Percentiles rank a stretch among this genome's conserved stretches.
Evolutionary conservation across 2,329 filamentous ascomycete genomes (phyloP).

Genomic region (Penicillium digitatum): DNA sequence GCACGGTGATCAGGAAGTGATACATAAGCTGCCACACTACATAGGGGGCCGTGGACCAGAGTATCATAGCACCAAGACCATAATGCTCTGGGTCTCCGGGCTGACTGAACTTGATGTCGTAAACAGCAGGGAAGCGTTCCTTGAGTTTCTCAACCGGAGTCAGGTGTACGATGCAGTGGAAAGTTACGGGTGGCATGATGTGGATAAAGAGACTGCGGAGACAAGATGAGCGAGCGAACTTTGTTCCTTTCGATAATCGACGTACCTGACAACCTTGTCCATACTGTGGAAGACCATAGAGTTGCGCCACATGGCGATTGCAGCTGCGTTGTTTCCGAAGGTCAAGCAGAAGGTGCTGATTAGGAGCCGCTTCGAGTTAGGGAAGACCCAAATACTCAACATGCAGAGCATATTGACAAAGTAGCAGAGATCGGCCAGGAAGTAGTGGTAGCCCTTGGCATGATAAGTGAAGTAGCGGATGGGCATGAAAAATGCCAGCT

Average conservation of each 20-base stretch:
- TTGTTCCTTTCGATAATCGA: background rate
- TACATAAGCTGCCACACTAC: constrained; percentile 88
- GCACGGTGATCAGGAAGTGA: constrained; percentile 92
- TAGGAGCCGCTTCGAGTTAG: constrained; percentile 82
- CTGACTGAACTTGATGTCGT: constrained; percentile 66
- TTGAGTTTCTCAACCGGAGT: constrained; percentile 62
- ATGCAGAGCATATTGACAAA: constrained; percentile 88
- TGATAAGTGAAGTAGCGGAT: constrained; percentile 90
- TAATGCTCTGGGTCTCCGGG: constrained; percentile 77
- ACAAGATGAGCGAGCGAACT: background rate
- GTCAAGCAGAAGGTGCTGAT: constrained; percentile 88
- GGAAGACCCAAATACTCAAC: constrained; percentile 85
- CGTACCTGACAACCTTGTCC: constrained; percentile 86
- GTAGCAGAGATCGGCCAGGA: constrained; percentile 94
- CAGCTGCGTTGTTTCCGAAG: constrained; percentile 93
- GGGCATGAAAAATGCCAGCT: constrained; percentile 94
- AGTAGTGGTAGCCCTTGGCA: constrained; percentile 90
- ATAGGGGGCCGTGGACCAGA: constrained; percentile 92
- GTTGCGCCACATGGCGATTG: constrained; percentile 99
- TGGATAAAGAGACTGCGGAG: constrained; percentile 80
- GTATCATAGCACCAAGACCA: constrained; percentile 75
- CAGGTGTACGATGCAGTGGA: constrained; percentile 89
- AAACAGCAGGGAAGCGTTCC: constrained; percentile 76
- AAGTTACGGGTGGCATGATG: constrained; percentile 93
- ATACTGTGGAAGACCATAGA: constrained; percentile 97